Evolutionary conservation across 2,329 filamentous ascomycete species (phyloP), one percentile per base, ranked within the genome.

Genomic region (Alternaria postmessia): DNA sequence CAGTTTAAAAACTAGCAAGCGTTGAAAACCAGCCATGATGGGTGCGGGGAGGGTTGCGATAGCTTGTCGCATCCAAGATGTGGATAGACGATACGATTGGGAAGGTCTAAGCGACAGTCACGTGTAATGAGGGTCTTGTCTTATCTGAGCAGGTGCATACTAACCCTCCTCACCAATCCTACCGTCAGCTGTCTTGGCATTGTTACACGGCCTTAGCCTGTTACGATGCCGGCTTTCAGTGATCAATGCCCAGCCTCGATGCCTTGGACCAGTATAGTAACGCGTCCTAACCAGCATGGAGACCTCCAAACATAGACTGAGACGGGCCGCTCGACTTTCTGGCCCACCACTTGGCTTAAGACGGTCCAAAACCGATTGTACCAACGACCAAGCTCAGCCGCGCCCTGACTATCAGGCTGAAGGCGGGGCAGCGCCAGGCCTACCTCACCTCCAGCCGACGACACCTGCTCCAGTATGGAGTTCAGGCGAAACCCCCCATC

Each of bases 11-110:
- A 20, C n/a, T 18, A n/a, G 34, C 22, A 24, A 55, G 41, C 22
- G 42, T 38, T 5, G 36, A 44, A 34, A 49, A 14, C 54, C 9
- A 42, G 54, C 56, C 67, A 70, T 70, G 30, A 28, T 64, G 56
- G 49, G 24, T 64, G 60, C 62, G 53, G 62, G 54, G 55, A 63
- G 43, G 38, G 36, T 55, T 22, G 38, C 54, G 52, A 54, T 39
- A 55, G 57, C 57, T 28, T 34, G 36, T 58, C 36, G 49, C 49
- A 58, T 54, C 34, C 36, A 24, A 49, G 22, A 22, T 51, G 44
- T 49, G 57, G 51, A 59, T 49, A 36, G 42, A 20, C 34, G 34
- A 44, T 55, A 18, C 12, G 38, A 36, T 55, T 49, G 38, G 38
- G 55, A 54, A 54, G 55, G 46, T 59, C 26, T 32, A 61, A 42